Conservation (phyloP, 2,329 filamentous ascomycete species). For the Cladosporium cucumerinum region DNA sequence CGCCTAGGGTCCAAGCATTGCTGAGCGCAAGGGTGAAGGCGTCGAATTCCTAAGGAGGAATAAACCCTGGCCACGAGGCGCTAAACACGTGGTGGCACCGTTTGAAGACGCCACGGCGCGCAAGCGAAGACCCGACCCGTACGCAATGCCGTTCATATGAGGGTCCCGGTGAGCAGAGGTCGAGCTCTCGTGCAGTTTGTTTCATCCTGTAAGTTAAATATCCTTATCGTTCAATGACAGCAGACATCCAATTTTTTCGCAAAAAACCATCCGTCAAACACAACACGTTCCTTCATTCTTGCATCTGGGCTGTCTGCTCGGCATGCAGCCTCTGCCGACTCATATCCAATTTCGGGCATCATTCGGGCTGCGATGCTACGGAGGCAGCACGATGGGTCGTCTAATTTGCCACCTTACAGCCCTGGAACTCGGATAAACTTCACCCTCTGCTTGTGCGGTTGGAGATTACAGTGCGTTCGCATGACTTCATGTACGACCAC, state of each 20-base stretch:
- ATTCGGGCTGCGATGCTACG: not conserved
- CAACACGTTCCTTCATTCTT: not conserved
- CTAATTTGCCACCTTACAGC: slow-evolving; percentile 4
- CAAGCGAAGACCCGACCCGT: not conserved
- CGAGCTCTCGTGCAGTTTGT: not conserved
- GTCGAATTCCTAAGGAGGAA: not conserved
- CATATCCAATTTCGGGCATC: not conserved
- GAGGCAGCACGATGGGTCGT: not conserved
- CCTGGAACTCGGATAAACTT: not conserved
- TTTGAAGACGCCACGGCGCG: not conserved
- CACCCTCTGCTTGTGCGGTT: not conserved
- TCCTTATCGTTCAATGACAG: not conserved
- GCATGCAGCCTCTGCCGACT: not conserved
- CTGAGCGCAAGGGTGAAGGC: not conserved
- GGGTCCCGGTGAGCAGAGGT: not conserved
- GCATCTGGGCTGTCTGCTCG: not conserved
- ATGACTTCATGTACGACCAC: not conserved
- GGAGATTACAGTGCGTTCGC: not conserved
- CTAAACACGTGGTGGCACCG: slow-evolving; percentile 3
- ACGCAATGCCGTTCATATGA: not conserved
- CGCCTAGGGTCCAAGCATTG: not conserved
- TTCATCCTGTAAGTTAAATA: not conserved
- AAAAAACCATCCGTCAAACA: not conserved
- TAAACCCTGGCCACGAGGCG: not conserved
- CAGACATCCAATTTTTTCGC: not conserved